Conservation (phyloP, 1,284 basidiomycete species). For the Ustilago shanxiensis region DNA sequence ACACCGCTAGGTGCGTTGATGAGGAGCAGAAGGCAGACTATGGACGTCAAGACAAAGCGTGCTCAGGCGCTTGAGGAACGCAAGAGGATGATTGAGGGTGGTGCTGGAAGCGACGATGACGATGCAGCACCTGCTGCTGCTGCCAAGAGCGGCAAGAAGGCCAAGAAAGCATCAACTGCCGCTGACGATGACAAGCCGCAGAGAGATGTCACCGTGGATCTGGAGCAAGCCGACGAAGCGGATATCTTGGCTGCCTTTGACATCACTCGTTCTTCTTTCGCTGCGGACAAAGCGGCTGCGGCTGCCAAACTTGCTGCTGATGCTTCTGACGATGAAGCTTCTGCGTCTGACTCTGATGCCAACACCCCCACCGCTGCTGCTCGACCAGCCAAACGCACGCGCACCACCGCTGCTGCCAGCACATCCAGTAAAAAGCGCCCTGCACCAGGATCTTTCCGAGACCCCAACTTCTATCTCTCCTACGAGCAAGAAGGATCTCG, state of each 20-base stretch:
- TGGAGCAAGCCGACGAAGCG: constrained; percentile 75
- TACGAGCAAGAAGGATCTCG: constrained; percentile 87
- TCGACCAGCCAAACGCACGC: constrained; percentile 41
- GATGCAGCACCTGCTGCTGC: constrained; percentile 12
- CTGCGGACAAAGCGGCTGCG: constrained; percentile 1
- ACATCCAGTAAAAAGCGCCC: constrained; percentile 17
- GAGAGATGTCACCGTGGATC: constrained; percentile 71
- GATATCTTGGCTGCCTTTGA: constrained; percentile 55
- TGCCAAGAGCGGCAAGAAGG: constrained; percentile 22
- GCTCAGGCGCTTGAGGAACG: constrained; percentile 50
- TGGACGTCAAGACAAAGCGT: constrained; percentile 75
- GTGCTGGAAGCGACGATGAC: constrained; percentile 11
- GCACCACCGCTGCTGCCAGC: background rate
- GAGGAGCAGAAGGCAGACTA: constrained; percentile 86
- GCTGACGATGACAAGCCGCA: constrained; percentile 46
- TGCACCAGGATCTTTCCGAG: constrained; percentile 75
- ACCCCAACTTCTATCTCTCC: constrained; percentile 90
- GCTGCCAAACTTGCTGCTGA: constrained; percentile 9
- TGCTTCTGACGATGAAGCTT: background rate
- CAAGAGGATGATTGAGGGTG: constrained; percentile 63
- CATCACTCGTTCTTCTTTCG: constrained; percentile 9
- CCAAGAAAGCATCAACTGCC: constrained; percentile 32
- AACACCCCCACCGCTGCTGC: constrained; percentile 71
- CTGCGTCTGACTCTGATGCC: constrained; percentile 51
- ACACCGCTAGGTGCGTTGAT: constrained; percentile 75